Percentiles rank a stretch among this genome's conserved stretches.
These are phyloP conservation scores for Pholiota molesta DNA, from an alignment of 768 basidiomycete genomes.

Conservation along the genomic window DNA sequence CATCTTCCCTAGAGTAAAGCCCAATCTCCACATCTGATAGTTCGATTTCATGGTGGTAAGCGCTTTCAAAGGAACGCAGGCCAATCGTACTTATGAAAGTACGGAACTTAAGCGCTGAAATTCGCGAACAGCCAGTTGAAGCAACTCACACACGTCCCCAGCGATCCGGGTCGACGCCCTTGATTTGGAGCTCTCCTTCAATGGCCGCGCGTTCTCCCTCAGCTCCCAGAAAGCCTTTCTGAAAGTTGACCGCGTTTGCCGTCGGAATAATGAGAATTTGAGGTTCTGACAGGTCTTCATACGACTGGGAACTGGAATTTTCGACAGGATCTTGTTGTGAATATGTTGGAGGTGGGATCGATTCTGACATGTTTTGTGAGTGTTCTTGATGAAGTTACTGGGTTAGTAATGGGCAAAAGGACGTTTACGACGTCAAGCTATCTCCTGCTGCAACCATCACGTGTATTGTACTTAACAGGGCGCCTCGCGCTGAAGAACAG, in stretches of 20 bases:
- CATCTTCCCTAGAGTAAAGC: constrained; percentile 48
- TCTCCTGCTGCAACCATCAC: background rate
- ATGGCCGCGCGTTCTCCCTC: constrained; percentile 82
- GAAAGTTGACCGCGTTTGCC: constrained; percentile 73
- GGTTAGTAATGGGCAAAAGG: background rate
- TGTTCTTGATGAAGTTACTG: background rate
- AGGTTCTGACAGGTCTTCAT: constrained; percentile 37
- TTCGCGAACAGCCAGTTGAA: constrained; percentile 9
- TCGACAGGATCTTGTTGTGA: constrained; percentile 49
- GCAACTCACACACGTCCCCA: constrained; percentile 74
- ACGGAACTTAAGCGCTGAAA: constrained; percentile 16
- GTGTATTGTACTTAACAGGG: background rate
- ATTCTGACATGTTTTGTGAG: constrained; percentile 36
- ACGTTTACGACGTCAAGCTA: background rate
- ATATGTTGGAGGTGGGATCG: constrained; percentile 61
- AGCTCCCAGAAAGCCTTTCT: constrained; percentile 84
- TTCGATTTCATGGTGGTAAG: constrained; percentile 65
- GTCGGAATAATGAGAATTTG: constrained; percentile 80
- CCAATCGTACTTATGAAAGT: constrained; percentile 55
- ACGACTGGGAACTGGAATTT: constrained; percentile 15
- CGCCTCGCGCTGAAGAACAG: background rate
- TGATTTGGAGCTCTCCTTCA: constrained; percentile 88
- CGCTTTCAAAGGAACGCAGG: constrained; percentile 67
- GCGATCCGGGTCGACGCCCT: constrained; percentile 58
- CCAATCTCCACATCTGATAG: constrained; percentile 60